phyloP scores from a whole-genome alignment of 2,329 filamentous ascomycete species.

The Cryphonectria radicalis region DNA sequence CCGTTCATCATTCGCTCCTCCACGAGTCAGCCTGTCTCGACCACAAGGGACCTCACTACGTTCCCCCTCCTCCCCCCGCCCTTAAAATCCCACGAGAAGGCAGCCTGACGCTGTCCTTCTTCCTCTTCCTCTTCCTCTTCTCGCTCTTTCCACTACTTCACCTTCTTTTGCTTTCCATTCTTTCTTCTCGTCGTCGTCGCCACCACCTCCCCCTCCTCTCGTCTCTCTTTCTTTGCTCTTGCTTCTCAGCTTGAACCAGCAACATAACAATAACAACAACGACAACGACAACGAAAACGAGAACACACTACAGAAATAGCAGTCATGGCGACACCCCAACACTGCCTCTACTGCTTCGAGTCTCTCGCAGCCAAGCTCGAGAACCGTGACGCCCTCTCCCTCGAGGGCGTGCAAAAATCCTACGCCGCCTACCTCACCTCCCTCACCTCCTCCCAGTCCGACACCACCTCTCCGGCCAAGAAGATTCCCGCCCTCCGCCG shows the following conservation, averaged over 20 bases:
- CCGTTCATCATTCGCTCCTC: neutral
- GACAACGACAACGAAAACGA: neutral
- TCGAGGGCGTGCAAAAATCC: slow-evolving; percentile 71
- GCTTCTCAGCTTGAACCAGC: neutral
- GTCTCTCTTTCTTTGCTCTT: neutral
- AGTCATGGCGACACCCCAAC: slow-evolving; percentile 79
- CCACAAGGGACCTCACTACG: neutral
- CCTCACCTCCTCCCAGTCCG: slow-evolving; percentile 23
- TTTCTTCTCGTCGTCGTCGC: too few species aligned
- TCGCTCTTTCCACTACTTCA: neutral
- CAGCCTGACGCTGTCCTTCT: neutral
- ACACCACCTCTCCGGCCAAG: slow-evolving; percentile 34
- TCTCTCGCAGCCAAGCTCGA: slow-evolving; percentile 76
- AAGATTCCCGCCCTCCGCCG: slow-evolving; percentile 49
- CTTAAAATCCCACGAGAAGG: neutral
- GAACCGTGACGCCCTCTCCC: slow-evolving; percentile 66
- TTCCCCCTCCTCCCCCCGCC: neutral
- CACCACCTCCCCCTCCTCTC: too few species aligned
- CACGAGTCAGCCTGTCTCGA: neutral
- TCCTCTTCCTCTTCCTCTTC: neutral
- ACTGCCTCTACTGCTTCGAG: slow-evolving; percentile 96
- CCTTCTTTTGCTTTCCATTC: neutral
- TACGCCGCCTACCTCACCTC: slow-evolving; percentile 52
- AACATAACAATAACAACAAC: neutral
- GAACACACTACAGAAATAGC: neutral